These are phyloP conservation scores for Colletotrichum spaethianum DNA, from an alignment of 2,329 filamentous ascomycete species.

Conservation along the genomic window DNA sequence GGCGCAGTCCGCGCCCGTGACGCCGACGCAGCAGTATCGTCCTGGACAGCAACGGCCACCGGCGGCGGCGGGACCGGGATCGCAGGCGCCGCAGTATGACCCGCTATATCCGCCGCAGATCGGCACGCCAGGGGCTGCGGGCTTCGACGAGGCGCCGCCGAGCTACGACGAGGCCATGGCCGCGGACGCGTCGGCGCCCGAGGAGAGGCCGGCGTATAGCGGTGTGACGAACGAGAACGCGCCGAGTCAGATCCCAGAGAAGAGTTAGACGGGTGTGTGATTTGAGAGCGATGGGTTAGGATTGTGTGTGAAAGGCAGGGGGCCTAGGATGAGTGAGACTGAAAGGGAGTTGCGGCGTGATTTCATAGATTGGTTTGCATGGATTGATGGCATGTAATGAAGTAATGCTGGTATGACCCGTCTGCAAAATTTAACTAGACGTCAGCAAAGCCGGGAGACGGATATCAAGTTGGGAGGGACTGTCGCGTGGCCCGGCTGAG, in stretches of 20 bases:
- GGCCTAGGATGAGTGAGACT: neutral
- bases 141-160: constrained; percentile 85
- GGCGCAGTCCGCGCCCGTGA: constrained; percentile 46
- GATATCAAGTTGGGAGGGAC: neutral
- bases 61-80: constrained; percentile 40
- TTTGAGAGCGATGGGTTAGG: no score
- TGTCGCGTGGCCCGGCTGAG: no score
- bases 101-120: constrained; percentile 73
- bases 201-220: constrained; percentile 80
- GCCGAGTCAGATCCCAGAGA: constrained; percentile 64
- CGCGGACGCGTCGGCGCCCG: constrained; percentile 77
- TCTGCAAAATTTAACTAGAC: neutral
- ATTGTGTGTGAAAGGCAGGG: neutral
- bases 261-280: constrained; percentile 47
- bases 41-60: neutral
- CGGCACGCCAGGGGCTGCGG: constrained; percentile 58
- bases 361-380: neutral
- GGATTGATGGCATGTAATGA: neutral
- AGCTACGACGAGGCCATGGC: constrained; percentile 96
- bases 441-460: neutral
- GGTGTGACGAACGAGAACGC: constrained; percentile 74
- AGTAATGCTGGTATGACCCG: neutral
- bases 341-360: neutral
- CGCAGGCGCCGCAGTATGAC: constrained; percentile 55
- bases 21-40: constrained; percentile 42